phyloP scores from a whole-genome alignment of 257 asterid species.

The Rauvolfia tetraphylla region DNA sequence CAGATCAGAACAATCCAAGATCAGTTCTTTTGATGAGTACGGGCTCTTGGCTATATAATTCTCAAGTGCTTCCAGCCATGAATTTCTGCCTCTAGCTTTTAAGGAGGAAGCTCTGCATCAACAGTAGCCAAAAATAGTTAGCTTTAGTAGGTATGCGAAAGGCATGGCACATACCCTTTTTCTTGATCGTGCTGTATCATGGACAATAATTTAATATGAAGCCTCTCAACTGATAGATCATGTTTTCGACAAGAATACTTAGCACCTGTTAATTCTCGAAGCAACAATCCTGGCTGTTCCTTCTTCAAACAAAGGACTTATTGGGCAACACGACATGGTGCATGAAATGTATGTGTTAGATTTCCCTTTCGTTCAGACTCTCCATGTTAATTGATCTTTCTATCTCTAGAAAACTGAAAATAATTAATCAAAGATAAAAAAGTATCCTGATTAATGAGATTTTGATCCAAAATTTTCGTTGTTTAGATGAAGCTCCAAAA shows the following conservation, averaged over 20 bases:
- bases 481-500: not conserved
- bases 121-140: not conserved
- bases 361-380: not conserved
- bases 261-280: constrained; percentile 9
- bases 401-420: not conserved
- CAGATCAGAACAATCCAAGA: constrained; percentile 11
- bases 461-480: not conserved
- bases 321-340: not conserved
- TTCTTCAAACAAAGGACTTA: constrained; percentile 23
- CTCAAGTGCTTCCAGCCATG: constrained; percentile 20
- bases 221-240: constrained; percentile 9
- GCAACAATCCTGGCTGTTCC: constrained; percentile 16
- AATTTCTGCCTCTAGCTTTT: constrained; percentile 22
- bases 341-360: not conserved
- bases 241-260: constrained; percentile 2
- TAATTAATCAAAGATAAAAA: not conserved
- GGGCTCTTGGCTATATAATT: constrained; percentile 9
- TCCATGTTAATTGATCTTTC: not conserved
- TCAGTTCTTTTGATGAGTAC: constrained; percentile 3
- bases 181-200: constrained; percentile 12
- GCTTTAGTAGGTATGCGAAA: not conserved
- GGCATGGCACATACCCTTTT: constrained; percentile 17
- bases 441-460: not conserved
- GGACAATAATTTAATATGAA: constrained; percentile 22
- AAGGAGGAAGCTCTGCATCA: constrained; percentile 21